Evolutionary conservation across 371 early-diverging fungal species (phyloP), one percentile per base, ranked within the genome.

Genomic region (Mucor plumbeus): DNA sequence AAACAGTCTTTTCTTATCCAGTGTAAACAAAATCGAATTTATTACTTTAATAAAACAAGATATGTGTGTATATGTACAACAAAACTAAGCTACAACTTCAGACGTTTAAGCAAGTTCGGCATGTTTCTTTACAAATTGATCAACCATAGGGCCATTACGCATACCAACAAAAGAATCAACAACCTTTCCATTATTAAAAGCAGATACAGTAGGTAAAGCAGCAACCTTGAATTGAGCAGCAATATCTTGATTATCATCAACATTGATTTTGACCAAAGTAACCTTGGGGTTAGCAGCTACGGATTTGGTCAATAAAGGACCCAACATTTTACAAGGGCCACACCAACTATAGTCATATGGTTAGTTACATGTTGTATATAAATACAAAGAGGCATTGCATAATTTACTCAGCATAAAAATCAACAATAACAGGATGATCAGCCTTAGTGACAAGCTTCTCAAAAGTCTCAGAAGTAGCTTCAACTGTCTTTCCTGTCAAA

Each of bases 321-420:
- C 85, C 39, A 94, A 79, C 73, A 92, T 76, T 59, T 85, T 85
- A 81, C 94, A 94, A 26, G 94, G 94, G 36, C 89, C 90, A 74
- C 94, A 94, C 94, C 94, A 94, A 26, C 91, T 91, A 74, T 17
- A 15, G 0, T 10, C 39, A 13, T 14, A 36, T 2, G 14, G 48
- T 53, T 17, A 44, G 26, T 57, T 0, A 9, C 3, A 34, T 34
- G n/a, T 38, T 38, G 8, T 8, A 21, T 8, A 9, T 10, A 19
- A 4, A 4, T 35, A 48, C 0, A 13, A 7, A 34, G 7, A 26
- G 26, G 26, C 4, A 44, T n/a, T 5, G 21, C 13, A 40, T 13
- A 54, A 8, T 79, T 83, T 78, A 91, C 90, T 84, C 74, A 17
- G 93, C 93, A 69, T 91, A 88, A 75, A 92, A 94, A 62, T 94